Percentiles rank a stretch among this genome's conserved stretches.
Evolutionary conservation across 495 filamentous ascomycete genomes (phyloP).

Genomic region (Penicillium odoratum): DNA sequence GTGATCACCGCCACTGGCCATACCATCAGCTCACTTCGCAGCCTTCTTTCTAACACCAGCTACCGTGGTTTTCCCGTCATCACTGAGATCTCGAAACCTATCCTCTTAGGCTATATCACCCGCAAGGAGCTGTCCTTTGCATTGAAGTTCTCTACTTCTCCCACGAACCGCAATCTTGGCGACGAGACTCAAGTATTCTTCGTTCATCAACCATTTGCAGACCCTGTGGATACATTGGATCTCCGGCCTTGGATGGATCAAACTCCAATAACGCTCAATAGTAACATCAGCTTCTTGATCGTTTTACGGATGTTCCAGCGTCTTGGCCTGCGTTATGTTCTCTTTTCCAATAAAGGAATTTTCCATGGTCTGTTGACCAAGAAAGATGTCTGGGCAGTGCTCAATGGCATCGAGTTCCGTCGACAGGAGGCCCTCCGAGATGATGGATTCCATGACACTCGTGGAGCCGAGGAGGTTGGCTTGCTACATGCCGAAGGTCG

Average conservation of each 20-base stretch:
- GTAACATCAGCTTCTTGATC: conserved; percentile 70
- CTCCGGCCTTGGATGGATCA: conserved; percentile 97
- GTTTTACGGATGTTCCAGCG: conserved; percentile 91
- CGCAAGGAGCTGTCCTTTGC: conserved; percentile 85
- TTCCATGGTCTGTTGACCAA: conserved; percentile 89
- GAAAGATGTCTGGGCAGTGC: conserved; percentile 95
- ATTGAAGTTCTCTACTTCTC: conserved; percentile 50
- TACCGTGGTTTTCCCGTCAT: conserved; percentile 95
- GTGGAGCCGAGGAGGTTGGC: conserved; percentile 51
- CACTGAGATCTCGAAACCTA: conserved; percentile 62
- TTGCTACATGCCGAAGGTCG: conserved; percentile 47
- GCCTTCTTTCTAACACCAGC: conserved; percentile 67
- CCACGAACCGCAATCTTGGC: conserved; percentile 54
- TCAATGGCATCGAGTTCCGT: conserved; percentile 74
- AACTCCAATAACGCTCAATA: conserved; percentile 87
- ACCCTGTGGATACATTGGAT: conserved; percentile 77
- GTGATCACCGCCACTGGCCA: conserved; percentile 82
- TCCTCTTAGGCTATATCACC: conserved; percentile 90
- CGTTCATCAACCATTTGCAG: conserved; percentile 75
- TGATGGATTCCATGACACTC: conserved; percentile 36
- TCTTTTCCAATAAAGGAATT: conserved; percentile 79
- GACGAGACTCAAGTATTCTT: conserved; percentile 81
- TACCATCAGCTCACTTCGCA: conserved; percentile 72
- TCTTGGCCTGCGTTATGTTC: conserved; percentile 84
- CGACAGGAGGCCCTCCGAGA: conserved; percentile 36